A percentile compares a stretch with the other conserved stretches of the same genome.
These are phyloP conservation scores for Datura wrightii DNA, from an alignment of 257 asterid species.

Conservation along the genomic window DNA sequence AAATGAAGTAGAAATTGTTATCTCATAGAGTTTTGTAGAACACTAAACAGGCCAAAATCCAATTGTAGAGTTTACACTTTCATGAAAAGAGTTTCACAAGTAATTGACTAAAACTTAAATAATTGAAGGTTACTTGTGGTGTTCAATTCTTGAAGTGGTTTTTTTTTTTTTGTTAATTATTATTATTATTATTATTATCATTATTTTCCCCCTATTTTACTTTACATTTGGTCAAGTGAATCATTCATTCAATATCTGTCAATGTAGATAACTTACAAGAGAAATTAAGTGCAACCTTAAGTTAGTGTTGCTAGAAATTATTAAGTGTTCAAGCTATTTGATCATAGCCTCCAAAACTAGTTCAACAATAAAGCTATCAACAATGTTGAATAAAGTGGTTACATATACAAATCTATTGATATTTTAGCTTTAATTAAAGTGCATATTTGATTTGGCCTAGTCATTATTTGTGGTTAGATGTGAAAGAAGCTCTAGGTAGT, in stretches of 20 bases:
- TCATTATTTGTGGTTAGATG: background rate
- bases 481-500: background rate
- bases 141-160: background rate
- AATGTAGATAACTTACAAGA: background rate
- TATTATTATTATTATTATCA: too few relatives aligned
- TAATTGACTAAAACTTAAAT: slow-evolving; percentile 9
- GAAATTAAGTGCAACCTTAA: background rate
- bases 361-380: slow-evolving; percentile 11
- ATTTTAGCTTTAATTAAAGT: background rate
- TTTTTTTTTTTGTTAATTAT: too few relatives aligned
- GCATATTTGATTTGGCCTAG: background rate
- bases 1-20: background rate
- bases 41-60: slow-evolving; percentile 11
- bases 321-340: background rate
- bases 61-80: slow-evolving; percentile 18
- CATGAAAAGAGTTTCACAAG: slow-evolving; percentile 8
- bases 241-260: background rate
- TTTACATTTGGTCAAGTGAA: background rate
- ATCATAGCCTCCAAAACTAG: slow-evolving; percentile 17
- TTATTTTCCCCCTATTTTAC: background rate
- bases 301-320: background rate
- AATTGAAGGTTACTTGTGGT: slow-evolving; percentile 25
- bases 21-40: slow-evolving; percentile 1
- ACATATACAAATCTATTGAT: background rate
- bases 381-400: background rate